Conservation (phyloP, 139 green algal genomes). For the Closterium sp. region DNA sequence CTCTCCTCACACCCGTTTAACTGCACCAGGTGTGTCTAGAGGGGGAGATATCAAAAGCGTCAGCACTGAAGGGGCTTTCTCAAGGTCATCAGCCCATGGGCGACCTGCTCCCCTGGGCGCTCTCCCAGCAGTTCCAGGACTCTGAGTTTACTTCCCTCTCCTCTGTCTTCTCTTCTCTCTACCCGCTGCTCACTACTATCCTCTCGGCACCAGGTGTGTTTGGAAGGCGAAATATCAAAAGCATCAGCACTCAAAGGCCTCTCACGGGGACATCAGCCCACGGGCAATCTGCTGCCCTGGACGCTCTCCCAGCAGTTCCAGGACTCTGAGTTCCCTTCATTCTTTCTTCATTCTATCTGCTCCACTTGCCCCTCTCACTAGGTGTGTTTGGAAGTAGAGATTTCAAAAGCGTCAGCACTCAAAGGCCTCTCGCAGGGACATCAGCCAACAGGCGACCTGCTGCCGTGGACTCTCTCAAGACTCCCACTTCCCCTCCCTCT, state of each 20-base stretch:
- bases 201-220: constrained; percentile 66
- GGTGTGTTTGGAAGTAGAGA: constrained; percentile 87
- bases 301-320: constrained; percentile 94
- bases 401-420: constrained; percentile 68
- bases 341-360: too few relatives aligned
- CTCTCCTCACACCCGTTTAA: not conserved
- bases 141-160: constrained; percentile 49
- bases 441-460: constrained; percentile 80
- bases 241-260: constrained; percentile 69
- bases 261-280: constrained; percentile 61
- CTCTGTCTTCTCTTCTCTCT: not conserved
- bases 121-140: constrained; percentile 95
- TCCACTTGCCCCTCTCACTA: constrained; percentile 85
- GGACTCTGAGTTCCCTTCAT: constrained; percentile 85
- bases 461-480: constrained; percentile 97
- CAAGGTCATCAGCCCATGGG: constrained; percentile 68
- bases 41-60: constrained; percentile 74
- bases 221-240: constrained; percentile 85
- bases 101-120: constrained; percentile 95
- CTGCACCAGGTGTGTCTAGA: constrained; percentile 82
- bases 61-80: constrained; percentile 69
- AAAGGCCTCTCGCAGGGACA: constrained; percentile 71
- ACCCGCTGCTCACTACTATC: not conserved
- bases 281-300: constrained; percentile 96
- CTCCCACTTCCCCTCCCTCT: constrained; percentile 84